These are phyloP conservation scores for Saitozyma podzolica DNA, from an alignment of 768 basidiomycete genomes.

Conservation along the genomic window DNA sequence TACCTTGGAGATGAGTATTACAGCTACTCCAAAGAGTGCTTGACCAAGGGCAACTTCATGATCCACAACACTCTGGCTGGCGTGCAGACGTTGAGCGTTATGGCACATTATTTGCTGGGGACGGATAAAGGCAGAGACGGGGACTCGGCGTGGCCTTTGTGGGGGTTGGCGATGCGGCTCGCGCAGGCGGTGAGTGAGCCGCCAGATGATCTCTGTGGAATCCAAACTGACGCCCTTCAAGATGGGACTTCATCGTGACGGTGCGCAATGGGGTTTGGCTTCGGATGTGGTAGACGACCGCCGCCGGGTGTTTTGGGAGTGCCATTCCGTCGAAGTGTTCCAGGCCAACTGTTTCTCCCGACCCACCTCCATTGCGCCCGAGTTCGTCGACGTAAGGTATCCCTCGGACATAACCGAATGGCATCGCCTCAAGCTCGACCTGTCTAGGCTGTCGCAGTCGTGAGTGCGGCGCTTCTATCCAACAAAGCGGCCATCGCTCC, in stretches of 20 bases:
- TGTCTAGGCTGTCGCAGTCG: background rate
- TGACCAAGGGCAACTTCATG: constrained; percentile 23
- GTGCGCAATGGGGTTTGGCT: constrained; percentile 11
- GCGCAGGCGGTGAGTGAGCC: constrained; percentile 20
- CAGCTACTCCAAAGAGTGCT: constrained; percentile 10
- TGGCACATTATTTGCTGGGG: constrained; percentile 27
- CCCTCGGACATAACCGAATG: background rate
- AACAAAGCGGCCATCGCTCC: background rate
- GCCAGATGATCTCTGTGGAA: too few relatives aligned
- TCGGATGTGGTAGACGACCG: constrained; percentile 8
- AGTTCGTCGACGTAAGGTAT: background rate
- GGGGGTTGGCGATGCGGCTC: constrained; percentile 29
- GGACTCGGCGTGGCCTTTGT: constrained; percentile 35
- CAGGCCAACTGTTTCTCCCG: constrained; percentile 17
- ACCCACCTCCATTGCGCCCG: background rate
- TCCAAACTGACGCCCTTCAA: too few relatives aligned
- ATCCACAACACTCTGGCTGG: constrained; percentile 20
- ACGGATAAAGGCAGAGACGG: constrained; percentile 35
- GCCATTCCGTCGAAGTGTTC: constrained; percentile 13
- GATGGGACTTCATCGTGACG: constrained; percentile 25
- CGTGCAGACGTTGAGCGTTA: constrained; percentile 23
- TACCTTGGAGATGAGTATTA: constrained; percentile 9
- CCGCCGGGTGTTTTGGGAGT: constrained; percentile 19
- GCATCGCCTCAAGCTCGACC: background rate
- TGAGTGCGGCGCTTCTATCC: background rate